These are phyloP conservation scores for Striga asiatica DNA, from an alignment of 257 asterid genomes.

Conservation along the genomic window DNA sequence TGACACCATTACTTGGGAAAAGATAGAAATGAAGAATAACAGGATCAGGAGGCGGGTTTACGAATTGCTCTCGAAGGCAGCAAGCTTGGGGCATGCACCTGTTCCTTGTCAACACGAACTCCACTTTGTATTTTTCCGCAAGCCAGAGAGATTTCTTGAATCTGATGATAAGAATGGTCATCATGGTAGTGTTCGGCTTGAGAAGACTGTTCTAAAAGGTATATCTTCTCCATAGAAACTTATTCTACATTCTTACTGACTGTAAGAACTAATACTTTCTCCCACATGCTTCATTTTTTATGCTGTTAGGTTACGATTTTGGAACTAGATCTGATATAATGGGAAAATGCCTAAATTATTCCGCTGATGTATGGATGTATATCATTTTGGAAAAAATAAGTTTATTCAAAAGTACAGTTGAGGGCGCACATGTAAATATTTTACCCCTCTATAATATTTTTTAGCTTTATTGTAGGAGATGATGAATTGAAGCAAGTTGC, in stretches of 20 bases:
- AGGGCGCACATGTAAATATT: not conserved
- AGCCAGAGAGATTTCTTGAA: constrained; percentile 66
- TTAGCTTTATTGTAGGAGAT: constrained; percentile 30
- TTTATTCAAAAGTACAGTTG: constrained; percentile 1
- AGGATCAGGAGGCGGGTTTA: constrained; percentile 79
- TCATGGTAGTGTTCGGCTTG: constrained; percentile 59
- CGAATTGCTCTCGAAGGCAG: constrained; percentile 80
- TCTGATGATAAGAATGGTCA: constrained; percentile 36
- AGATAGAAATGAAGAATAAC: constrained; percentile 79
- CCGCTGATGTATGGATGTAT: not conserved
- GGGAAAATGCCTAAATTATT: not conserved
- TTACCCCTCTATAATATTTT: not conserved
- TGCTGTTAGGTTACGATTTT: not conserved
- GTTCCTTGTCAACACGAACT: constrained; percentile 51
- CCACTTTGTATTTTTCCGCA: constrained; percentile 78
- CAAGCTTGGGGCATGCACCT: constrained; percentile 25
- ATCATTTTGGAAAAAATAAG: not conserved
- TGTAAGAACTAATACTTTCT: not conserved
- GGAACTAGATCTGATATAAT: not conserved
- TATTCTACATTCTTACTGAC: not conserved
- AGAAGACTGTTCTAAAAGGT: constrained; percentile 73
- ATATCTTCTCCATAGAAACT: not conserved
- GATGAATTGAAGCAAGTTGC: constrained; percentile 55
- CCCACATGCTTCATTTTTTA: not conserved
- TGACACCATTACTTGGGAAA: constrained; percentile 23